Evolutionary conservation across 176 grass and related monocot genomes (phyloP).

Genomic region (Pontederia crassipes): DNA sequence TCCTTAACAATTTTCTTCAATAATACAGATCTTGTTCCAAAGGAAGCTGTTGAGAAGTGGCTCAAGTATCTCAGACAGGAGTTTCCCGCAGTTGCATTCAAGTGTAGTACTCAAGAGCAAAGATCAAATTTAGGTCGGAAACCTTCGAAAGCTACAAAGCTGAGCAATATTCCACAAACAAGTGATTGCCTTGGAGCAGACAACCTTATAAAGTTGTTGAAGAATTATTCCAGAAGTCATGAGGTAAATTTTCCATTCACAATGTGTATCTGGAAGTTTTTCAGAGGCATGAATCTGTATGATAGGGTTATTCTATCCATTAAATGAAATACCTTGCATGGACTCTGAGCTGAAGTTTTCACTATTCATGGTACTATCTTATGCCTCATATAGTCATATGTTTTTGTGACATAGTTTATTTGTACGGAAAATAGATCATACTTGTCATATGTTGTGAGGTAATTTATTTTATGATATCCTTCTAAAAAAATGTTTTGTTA

Average conservation of each 20-base stretch:
- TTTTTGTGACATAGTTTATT: too few relatives aligned
- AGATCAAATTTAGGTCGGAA: conserved; percentile 90
- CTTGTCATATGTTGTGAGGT: too few relatives aligned
- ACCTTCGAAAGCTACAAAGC: conserved; percentile 64
- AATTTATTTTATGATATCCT: too few relatives aligned
- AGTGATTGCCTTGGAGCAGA: conserved; percentile 93
- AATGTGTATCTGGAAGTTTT: too few relatives aligned
- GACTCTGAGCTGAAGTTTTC: too few relatives aligned
- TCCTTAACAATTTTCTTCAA: not conserved
- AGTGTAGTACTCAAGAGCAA: conserved; percentile 95
- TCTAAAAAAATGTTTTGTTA: too few relatives aligned
- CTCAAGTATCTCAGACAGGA: conserved; percentile 80
- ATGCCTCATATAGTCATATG: too few relatives aligned
- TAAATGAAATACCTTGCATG: too few relatives aligned
- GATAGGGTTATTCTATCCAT: too few relatives aligned
- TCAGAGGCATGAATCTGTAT: too few relatives aligned
- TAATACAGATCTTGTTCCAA: conserved; percentile 72
- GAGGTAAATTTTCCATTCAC: conserved; percentile 31
- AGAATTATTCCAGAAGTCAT: conserved; percentile 95
- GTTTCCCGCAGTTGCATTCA: conserved; percentile 79
- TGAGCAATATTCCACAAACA: conserved; percentile 64
- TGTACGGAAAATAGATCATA: too few relatives aligned
- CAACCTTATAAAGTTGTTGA: conserved; percentile 79
- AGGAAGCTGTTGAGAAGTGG: conserved; percentile 74
- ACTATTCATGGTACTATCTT: too few relatives aligned